Conservation (phyloP, 352 stramenopile genomes). For the Pelagophyceae sp. region DNA sequence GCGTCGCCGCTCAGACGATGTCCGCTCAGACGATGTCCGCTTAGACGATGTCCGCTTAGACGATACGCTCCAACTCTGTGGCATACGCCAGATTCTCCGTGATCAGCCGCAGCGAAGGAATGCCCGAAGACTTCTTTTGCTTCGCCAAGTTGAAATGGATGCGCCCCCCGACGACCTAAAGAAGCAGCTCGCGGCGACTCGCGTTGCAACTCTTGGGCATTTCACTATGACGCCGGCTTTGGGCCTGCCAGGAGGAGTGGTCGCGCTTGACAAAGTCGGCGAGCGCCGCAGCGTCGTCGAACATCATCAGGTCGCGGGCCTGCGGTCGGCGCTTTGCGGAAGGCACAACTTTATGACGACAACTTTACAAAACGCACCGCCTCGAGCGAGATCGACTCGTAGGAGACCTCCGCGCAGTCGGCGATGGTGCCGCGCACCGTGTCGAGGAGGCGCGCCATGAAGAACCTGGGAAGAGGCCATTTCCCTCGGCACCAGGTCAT, state of each 20-base stretch:
- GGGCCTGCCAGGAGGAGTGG: constrained; percentile 81
- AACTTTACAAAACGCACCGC: no score
- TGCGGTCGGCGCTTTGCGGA: no score
- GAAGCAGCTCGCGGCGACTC: no score
- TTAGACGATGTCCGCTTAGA: no score
- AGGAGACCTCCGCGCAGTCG: constrained; percentile 86
- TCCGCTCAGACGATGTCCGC: no score
- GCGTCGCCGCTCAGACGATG: no score
- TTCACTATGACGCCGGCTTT: no score
- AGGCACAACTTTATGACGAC: no score
- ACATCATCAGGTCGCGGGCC: constrained; percentile 87
- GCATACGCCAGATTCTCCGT: constrained; percentile 86
- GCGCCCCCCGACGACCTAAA: constrained; percentile 57
- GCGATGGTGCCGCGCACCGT: constrained; percentile 89
- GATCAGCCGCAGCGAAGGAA: constrained; percentile 85
- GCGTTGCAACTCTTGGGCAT: no score
- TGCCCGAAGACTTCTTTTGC: constrained; percentile 72
- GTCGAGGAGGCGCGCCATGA: constrained; percentile 79
- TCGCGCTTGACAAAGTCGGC: constrained; percentile 68
- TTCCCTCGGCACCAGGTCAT: no score
- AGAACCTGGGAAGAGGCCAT: no score
- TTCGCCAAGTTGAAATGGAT: constrained; percentile 76
- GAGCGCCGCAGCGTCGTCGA: constrained; percentile 65
- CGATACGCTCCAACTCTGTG: constrained; percentile 84
- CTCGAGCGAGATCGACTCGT: constrained; percentile 67